Conservation (phyloP, 73 alveolate species). For the Paramecium biaurelia region DNA sequence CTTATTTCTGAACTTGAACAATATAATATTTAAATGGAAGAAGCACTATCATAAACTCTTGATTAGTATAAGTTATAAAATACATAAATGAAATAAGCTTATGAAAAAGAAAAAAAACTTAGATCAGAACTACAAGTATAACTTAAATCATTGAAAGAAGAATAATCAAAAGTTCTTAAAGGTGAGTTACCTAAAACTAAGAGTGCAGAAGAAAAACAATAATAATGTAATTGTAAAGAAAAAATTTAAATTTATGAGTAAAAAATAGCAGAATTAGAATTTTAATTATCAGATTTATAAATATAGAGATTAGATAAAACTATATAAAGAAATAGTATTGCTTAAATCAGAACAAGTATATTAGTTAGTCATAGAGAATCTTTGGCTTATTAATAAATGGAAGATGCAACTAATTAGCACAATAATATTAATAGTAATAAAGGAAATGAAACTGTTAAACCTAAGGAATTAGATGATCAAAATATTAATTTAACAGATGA, state of each 20-base stretch:
- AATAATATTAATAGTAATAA: neutral
- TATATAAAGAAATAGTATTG: neutral
- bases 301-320: neutral
- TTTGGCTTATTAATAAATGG: neutral
- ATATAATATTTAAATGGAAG: conserved; percentile 4
- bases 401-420: too few relatives aligned
- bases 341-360: neutral
- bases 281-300: neutral
- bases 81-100: neutral
- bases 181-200: neutral
- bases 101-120: neutral
- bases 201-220: neutral
- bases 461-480: neutral
- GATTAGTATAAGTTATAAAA: neutral
- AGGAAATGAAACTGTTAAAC: neutral
- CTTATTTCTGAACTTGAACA: neutral
- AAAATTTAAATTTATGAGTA: neutral
- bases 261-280: neutral
- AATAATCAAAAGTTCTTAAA: neutral
- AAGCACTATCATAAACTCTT: neutral
- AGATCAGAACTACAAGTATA: neutral
- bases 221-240: neutral
- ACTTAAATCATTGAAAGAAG: neutral
- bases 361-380: neutral
- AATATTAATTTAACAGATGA: neutral